Evolutionary conservation across 2,329 filamentous ascomycete species (phyloP), one percentile per base, ranked within the genome.

Genomic region (Colletotrichum melonis): DNA sequence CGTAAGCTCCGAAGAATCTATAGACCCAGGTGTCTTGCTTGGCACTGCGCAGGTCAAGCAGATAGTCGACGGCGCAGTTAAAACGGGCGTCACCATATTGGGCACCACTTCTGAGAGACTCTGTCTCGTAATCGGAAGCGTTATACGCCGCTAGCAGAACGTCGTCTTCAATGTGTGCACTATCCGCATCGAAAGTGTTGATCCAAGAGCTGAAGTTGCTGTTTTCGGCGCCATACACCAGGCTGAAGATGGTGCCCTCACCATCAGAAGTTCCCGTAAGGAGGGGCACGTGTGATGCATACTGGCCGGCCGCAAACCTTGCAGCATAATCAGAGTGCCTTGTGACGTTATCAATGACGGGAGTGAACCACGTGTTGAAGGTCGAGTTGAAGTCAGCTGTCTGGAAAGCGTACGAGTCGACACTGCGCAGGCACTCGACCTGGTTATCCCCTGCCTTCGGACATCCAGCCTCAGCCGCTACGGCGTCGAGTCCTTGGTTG

Each of bases 11-110:
- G 59, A 84, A 83, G 79, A 84, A 86, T 32, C 84, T 83, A 76
- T 86, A 86, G 3, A 79, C 78, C 84, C 84, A 86, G 0, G 83
- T 85, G 7, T 81, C 73, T 73, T 86, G 84, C 6, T 67, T 19
- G 11, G 74, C 49, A 68, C 80, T 82, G 57, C 84, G 83, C 26
- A 86, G 54, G 69, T 86, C 82, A 32, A 82, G 73, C 12, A 86
- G 76, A 49, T 82, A 83, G 75, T 83, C 82, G 3, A 82, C 79
- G 1, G 82, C 76, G 74, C 85, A 87, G 76, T 85, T 82, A 79
- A 87, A 87, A 12, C 84, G 84, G 4, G 84, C 85, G 22, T 87
- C 85, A 32, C 84, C 85, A 46, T 84, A 83, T 77, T 86, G 84
- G 0, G 78, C 77, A 19, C 85, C 85, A 71, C 84, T 85, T 74